Evolutionary conservation across 805 yeast species (phyloP).

Genomic region (Metschnikowia gruessii): DNA sequence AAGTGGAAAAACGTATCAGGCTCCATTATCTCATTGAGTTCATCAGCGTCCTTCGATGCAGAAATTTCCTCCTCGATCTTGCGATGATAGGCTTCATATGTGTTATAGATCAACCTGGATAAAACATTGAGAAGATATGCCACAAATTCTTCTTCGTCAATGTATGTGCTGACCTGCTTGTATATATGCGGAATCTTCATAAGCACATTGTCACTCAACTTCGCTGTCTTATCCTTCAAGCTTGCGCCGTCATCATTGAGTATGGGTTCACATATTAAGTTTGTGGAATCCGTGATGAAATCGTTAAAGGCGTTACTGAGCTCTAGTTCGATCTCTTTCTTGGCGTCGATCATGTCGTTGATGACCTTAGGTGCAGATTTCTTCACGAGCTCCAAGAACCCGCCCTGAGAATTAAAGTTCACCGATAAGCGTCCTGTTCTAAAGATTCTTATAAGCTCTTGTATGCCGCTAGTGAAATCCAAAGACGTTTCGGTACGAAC

Average conservation of each 20-base stretch:
- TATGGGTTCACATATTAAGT: conserved; percentile 47
- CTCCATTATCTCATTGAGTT: conserved; percentile 54
- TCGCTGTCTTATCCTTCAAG: conserved; percentile 29
- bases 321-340: conserved; percentile 66
- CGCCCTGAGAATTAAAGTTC: conserved; percentile 30
- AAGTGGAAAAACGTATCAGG: conserved; percentile 56
- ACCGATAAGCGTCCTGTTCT: conserved; percentile 45
- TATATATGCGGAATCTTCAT: conserved; percentile 56
- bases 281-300: conserved; percentile 53
- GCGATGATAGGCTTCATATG: conserved; percentile 54
- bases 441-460: conserved; percentile 40
- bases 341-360: conserved; percentile 76
- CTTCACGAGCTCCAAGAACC: conserved; percentile 50
- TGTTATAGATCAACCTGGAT: conserved; percentile 50
- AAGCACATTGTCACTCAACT: conserved; percentile 49
- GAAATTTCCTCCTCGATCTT: conserved; percentile 26
- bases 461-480: conserved; percentile 74
- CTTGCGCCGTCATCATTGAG: conserved; percentile 17
- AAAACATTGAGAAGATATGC: conserved; percentile 31
- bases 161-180: conserved; percentile 49
- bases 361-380: conserved; percentile 78
- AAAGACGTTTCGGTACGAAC: conserved; percentile 68
- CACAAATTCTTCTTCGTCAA: conserved; percentile 50
- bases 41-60: conserved; percentile 23
- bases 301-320: conserved; percentile 67